Conservation (phyloP, 2,329 filamentous ascomycete species). For the Phialemoniopsis sp. region DNA sequence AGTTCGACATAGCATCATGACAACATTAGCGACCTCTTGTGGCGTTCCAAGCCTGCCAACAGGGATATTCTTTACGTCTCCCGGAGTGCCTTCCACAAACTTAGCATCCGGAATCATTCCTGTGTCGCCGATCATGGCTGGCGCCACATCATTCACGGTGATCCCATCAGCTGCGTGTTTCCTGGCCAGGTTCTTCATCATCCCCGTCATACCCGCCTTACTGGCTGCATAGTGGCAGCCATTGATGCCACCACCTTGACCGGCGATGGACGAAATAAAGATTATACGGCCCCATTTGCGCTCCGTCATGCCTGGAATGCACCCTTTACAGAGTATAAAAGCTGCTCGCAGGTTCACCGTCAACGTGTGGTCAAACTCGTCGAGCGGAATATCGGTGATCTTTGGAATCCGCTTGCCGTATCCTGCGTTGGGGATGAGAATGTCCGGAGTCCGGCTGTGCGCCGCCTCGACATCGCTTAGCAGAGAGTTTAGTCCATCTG, state of each 20-base stretch:
- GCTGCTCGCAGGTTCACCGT: conserved; percentile 58
- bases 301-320: conserved; percentile 55
- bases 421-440: conserved; percentile 64
- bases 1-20: conserved; percentile 56
- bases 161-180: conserved; percentile 57
- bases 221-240: conserved; percentile 58
- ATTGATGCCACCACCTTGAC: conserved; percentile 59
- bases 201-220: conserved; percentile 57
- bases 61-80: conserved; percentile 56
- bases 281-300: conserved; percentile 61
- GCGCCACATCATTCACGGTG: conserved; percentile 64
- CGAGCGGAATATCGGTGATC: conserved; percentile 55
- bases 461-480: conserved; percentile 46
- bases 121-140: conserved; percentile 63
- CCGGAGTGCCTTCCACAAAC: conserved; percentile 44
- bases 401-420: conserved; percentile 56
- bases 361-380: conserved; percentile 61
- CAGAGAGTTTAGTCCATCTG: conserved; percentile 44
- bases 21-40: conserved; percentile 56
- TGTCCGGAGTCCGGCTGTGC: conserved; percentile 49
- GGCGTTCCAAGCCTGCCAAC: conserved; percentile 53
- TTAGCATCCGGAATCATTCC: conserved; percentile 58
- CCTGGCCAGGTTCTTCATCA: conserved; percentile 61
- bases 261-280: conserved; percentile 61
- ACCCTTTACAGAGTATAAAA: conserved; percentile 57